Percentiles rank a stretch among this genome's conserved stretches.
phyloP scores from a whole-genome alignment of 768 basidiomycete species.

The Lactarius evosmus region DNA sequence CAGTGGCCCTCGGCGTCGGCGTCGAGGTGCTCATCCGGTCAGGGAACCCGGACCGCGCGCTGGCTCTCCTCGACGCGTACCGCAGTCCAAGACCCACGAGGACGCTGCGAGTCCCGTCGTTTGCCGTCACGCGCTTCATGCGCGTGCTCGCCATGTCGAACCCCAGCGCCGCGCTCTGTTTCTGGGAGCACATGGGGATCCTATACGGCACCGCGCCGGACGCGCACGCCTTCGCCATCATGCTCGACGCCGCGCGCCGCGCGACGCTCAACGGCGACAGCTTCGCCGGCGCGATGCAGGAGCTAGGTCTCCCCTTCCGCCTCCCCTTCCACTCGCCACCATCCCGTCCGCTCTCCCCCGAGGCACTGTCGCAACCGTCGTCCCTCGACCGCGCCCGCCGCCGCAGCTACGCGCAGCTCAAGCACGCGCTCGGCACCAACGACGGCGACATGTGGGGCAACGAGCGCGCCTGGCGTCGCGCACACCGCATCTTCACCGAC shows the following conservation, averaged over 20 bases:
- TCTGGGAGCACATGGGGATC: conserved; percentile 64
- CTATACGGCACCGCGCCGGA: conserved; percentile 61
- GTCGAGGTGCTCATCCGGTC: conserved; percentile 47
- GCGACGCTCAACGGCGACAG: conserved; percentile 51
- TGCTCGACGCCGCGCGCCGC: conserved; percentile 59
- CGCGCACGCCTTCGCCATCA: conserved; percentile 50
- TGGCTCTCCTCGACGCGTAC: conserved; percentile 44
- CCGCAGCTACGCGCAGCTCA: conserved; percentile 32
- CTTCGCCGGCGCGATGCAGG: conserved; percentile 48
- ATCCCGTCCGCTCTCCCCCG: neutral
- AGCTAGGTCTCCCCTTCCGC: conserved; percentile 39
- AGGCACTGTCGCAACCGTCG: neutral
- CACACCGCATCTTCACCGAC: conserved; percentile 50
- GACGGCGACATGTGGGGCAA: conserved; percentile 33
- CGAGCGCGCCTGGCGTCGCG: conserved; percentile 45
- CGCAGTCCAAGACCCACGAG: neutral
- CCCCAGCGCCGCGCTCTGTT: conserved; percentile 57
- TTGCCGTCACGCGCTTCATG: conserved; percentile 40
- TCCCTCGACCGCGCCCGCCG: conserved; percentile 28
- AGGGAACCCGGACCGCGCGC: conserved; percentile 46
- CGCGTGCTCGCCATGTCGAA: conserved; percentile 45
- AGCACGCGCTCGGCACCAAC: conserved; percentile 31
- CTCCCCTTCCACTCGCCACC: conserved; percentile 32
- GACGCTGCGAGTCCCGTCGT: neutral
- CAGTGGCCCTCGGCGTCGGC: conserved; percentile 47